These are phyloP conservation scores for Daldinia caldariorum DNA, from an alignment of 495 filamentous ascomycete species.

Conservation along the genomic window DNA sequence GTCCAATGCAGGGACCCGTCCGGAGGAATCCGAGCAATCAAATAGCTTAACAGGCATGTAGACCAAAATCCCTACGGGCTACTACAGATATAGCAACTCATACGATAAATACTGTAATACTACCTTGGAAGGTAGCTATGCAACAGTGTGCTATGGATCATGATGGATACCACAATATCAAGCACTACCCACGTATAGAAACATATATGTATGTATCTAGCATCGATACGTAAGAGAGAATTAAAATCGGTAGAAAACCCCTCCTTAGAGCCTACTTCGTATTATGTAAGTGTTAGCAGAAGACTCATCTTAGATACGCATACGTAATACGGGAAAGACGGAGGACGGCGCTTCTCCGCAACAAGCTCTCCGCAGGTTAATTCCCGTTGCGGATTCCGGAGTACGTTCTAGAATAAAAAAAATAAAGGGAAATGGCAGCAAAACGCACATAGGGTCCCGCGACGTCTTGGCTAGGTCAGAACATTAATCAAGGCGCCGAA, in stretches of 20 bases:
- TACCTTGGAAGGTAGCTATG: background rate
- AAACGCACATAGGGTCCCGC: slow-evolving; percentile 45
- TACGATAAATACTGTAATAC: slow-evolving; percentile 25
- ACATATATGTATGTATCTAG: background rate
- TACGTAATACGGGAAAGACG: slow-evolving; percentile 2
- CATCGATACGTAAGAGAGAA: background rate
- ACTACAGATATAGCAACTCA: slow-evolving; percentile 10
- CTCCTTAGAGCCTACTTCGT: background rate
- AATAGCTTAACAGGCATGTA: slow-evolving; percentile 1
- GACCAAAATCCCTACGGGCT: background rate
- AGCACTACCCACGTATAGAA: slow-evolving; percentile 13
- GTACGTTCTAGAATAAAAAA: slow-evolving; percentile 37
- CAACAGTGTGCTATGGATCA: background rate
- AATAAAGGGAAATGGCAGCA: slow-evolving; percentile 41
- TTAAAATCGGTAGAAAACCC: background rate
- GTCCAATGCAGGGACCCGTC: slow-evolving; percentile 16
- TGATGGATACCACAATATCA: slow-evolving; percentile 13
- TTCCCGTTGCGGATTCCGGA: slow-evolving; percentile 34
- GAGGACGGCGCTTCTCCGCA: slow-evolving; percentile 33
- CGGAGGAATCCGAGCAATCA: slow-evolving; percentile 14
- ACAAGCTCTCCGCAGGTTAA: slow-evolving; percentile 33
- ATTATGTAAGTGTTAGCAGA: background rate
- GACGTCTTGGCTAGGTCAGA: slow-evolving; percentile 36
- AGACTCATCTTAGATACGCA: background rate
- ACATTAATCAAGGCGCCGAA: slow-evolving; percentile 41